Evolutionary conservation across 495 filamentous ascomycete species (phyloP), one percentile per base, ranked within the genome.

Genomic region (Podospora didyma): DNA sequence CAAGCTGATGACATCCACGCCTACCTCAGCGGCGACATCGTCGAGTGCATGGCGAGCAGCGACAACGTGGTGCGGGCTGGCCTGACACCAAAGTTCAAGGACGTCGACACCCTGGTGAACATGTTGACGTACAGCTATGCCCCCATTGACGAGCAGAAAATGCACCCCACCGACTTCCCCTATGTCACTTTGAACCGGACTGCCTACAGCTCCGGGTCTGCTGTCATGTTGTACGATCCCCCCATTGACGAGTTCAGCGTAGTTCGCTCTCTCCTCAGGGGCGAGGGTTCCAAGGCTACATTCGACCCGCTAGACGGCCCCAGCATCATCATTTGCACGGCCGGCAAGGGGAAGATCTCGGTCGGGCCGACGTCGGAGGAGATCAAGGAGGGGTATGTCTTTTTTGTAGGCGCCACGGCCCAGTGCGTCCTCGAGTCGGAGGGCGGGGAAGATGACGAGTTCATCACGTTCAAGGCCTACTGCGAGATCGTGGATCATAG

Each of bases 21-120:
- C 19, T 98, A 98, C 70, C 79, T 98, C 31, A 91, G 87, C 22
- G 94, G 94, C 45, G 94, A 98, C 57, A 96, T 98, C 63, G 91
- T 98, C 62, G 94, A 98, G 74, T 97, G 94, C 79, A 98, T 98
- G 94, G 94, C 94, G 1, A 88, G 90, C 20, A 95, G 89, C 34
- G 94, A 98, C 75, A 98, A 98, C 60, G 94, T 98, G 7, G 92
- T 98, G 20, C 92, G 94, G 31, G 94, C 94, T 2, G 94, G 94
- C 19, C 92, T 98, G 69, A 98, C 94, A 0, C 94, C 94, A 10
- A 98, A 98, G 72, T 97, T 93, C 81, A 96, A 97, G 76, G 94
- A 98, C 62, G 90, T 96, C 46, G 79, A 85, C 46, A 97, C 90
- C 2, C 80, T 98, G n/a, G 89, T 92, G 35, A 76, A 79, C 58